Base-by-base conservation (phyloP, 139 green algal species). In the Choricystis sp. region DNA sequence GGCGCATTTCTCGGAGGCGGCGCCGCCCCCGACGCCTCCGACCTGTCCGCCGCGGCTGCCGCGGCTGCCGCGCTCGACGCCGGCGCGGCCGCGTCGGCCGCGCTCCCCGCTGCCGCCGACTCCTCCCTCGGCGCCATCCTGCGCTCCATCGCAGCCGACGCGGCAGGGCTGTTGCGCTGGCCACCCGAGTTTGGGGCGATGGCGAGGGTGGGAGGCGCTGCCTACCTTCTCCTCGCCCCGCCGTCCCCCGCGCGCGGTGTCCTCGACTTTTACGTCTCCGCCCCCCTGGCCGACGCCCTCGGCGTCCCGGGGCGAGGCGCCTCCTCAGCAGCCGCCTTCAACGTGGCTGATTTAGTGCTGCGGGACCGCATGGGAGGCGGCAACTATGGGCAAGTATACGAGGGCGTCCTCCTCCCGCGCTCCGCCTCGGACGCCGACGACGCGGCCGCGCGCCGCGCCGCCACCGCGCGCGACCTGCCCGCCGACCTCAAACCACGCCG, bases 361-460 rank as follows among this genome's bases (percentile, higher is more conserved):
- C 62, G 81, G 23, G 77, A 86, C 20, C 66, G 71, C 14, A 75
- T 96, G 52, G 88, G 88, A 2, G 80, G 81, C 26, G 88, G 88
- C 62, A 96, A 96, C 79, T 96, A 89, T 77, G 88, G 88, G 0
- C 86, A 95, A 65, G 77, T 84, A 26, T 84, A 65, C 61, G 71
- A 84, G 52, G 77, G 77, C 5, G 24, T 80, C 49, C 61, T 5
- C 25, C 31, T 63, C 19, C n/a, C n/a, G n/a, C 70, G 61, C 29
- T 66, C 20, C 24, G 66, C 79, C 59, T 57, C 64, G 4, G 59
- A 60, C n/a, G 31, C 73, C 30, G 70, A 62, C 4, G 72, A 74
- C 59, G 62, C 60, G 2, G 62, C 72, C 40, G 66, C 65, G 19
- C 29, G 57, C 21, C 72, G 64, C 4, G 72, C 71, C 59, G 62